These are phyloP conservation scores for Durio zibethinus DNA, from an alignment of 345 rosid species.

Conservation along the genomic window DNA sequence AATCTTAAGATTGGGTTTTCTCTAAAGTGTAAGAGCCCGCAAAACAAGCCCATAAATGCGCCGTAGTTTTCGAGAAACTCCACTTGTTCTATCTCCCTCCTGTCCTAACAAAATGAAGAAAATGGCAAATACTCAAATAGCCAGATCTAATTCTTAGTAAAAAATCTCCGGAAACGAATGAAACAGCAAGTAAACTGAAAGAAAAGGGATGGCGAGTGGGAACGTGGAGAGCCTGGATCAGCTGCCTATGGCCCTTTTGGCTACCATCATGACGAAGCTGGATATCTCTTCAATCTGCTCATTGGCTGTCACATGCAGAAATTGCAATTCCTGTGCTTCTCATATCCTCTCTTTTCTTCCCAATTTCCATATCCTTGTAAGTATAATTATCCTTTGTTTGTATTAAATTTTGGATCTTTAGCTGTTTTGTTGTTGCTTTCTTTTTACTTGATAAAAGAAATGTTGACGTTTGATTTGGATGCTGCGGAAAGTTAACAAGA, in stretches of 20 bases:
- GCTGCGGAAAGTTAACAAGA: background rate
- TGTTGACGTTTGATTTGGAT: background rate
- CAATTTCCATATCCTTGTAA: conserved; percentile 65
- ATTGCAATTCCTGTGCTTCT: conserved; percentile 49
- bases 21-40: too few relatives aligned
- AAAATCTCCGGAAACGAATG: background rate
- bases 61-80: background rate
- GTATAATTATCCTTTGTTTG: conserved; percentile 7
- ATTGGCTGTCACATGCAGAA: conserved; percentile 59
- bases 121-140: background rate
- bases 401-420: background rate
- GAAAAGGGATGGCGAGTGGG: conserved; percentile 16
- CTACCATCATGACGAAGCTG: conserved; percentile 68
- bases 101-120: background rate
- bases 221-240: conserved; percentile 48
- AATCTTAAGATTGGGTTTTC: too few relatives aligned
- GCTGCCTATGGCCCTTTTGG: conserved; percentile 63
- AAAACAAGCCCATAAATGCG: background rate
- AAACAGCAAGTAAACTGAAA: background rate
- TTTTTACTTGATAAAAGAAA: background rate
- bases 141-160: background rate
- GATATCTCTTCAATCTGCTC: conserved; percentile 81
- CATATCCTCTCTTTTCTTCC: conserved; percentile 76
- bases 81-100: background rate
- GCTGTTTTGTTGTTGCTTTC: background rate